Conservation (phyloP, 225 moss, liverwort and hornwort species). For the Pseudoscleropodium purum region DNA sequence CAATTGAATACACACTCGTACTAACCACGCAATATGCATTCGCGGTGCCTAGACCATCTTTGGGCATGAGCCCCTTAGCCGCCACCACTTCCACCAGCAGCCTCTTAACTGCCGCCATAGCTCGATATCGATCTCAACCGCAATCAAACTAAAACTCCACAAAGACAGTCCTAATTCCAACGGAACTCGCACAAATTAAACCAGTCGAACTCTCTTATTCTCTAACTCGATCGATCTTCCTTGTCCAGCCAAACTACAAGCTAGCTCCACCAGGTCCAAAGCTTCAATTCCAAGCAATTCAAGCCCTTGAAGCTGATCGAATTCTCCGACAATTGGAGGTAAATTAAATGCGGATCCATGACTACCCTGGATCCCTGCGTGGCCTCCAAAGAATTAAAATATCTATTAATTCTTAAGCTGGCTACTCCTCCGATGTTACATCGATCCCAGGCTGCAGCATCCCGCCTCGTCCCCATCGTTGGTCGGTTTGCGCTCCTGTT, state of each 20-base stretch:
- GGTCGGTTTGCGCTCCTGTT: not conserved
- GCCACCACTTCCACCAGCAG: slow-evolving; percentile 29
- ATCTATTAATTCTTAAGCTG: not conserved
- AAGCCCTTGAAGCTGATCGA: not conserved
- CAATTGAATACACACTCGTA: not conserved
- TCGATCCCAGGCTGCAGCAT: not conserved
- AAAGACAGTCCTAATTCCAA: not conserved
- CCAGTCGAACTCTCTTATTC: not conserved
- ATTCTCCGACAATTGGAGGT: not conserved
- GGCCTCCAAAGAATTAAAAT: not conserved
- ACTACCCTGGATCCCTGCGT: not conserved
- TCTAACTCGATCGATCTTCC: not conserved
- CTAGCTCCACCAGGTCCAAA: not conserved
- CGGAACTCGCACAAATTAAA: not conserved
- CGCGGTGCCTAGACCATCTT: slow-evolving; percentile 18
- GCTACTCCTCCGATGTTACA: not conserved
- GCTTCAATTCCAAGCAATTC: not conserved
- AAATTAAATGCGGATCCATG: not conserved
- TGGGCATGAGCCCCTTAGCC: slow-evolving; percentile 26
- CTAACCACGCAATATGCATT: slow-evolving; percentile 36
- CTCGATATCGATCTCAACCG: not conserved
- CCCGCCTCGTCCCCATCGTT: not conserved
- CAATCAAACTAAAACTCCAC: not conserved
- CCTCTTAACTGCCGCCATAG: not conserved
- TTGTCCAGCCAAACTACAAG: not conserved